Evolutionary conservation across 2,329 filamentous ascomycete species (phyloP).

Genomic region (Alternaria triticina): DNA sequence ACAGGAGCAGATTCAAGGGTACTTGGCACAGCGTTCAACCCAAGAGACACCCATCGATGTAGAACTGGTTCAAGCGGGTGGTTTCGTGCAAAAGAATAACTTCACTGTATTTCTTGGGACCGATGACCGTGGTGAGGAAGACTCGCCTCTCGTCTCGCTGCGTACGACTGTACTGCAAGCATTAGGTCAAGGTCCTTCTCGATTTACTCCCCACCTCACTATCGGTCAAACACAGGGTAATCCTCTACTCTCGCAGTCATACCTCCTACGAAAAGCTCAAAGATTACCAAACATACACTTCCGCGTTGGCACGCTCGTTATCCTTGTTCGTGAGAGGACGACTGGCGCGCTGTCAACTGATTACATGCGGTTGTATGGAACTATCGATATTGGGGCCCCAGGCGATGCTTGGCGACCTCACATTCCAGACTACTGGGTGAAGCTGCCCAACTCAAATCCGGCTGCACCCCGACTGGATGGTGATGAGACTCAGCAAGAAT

Average conservation of each 20-base stretch:
- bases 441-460: not conserved
- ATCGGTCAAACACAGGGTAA: slow-evolving; percentile 64
- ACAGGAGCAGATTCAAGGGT: slow-evolving; percentile 48
- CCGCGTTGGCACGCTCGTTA: slow-evolving; percentile 56
- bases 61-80: slow-evolving; percentile 51
- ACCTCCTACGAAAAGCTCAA: slow-evolving; percentile 60
- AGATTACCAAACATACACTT: slow-evolving; percentile 59
- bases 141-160: slow-evolving; percentile 20
- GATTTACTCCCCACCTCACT: slow-evolving; percentile 61
- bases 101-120: slow-evolving; percentile 52
- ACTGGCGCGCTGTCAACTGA: slow-evolving; percentile 38
- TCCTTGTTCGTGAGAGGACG: slow-evolving; percentile 60
- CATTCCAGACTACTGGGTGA: slow-evolving; percentile 23
- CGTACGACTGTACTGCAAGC: slow-evolving; percentile 28
- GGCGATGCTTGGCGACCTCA: not conserved
- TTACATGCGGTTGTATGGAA: slow-evolving; percentile 65
- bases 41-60: slow-evolving; percentile 5
- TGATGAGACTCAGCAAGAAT: not conserved
- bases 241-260: slow-evolving; percentile 55
- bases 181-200: slow-evolving; percentile 26
- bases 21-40: slow-evolving; percentile 28
- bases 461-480: not conserved
- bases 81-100: slow-evolving; percentile 58
- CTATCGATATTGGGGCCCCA: slow-evolving; percentile 46
- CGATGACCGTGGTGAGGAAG: not conserved